Evolutionary conservation across 768 basidiomycete genomes (phyloP), one percentile per base, ranked within the genome.

Genomic region (Cyathus striatus): DNA sequence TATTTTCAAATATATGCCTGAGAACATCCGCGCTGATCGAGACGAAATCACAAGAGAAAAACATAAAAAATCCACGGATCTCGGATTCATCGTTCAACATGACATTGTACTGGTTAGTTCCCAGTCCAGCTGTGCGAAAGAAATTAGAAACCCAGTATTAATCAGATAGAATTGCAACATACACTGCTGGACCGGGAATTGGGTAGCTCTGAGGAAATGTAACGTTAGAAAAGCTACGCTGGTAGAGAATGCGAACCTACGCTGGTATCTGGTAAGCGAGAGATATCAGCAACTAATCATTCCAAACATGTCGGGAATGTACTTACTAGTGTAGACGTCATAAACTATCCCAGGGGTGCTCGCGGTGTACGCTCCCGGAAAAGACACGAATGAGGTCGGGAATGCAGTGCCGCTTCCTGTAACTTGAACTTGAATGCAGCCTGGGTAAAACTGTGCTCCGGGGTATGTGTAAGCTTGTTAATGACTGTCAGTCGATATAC

Each of bases 321-420:
- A 51, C 53, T 52, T 49, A 60, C 61, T 55, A 21, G 53, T 56
- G 46, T 69, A 69, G 20, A 56, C 62, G 51, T 70, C 67, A 36
- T 50, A 69, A 1, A 61, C 57, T 36, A 69, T 69, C 21, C 57
- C 65, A 25, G 60, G 65, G 27, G 63, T 67, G 23, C n/a, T 55
- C 0, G 58, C 49, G 1, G 58, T 66, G 47, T 73, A 73, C 7
- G 69, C 66, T 22, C 72, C 70, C 22, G 73, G 74, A 67, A 75
- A 76, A 3, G 74, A 66, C 14, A 75, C 73, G 23, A 75, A 68
- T 0, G 65, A 65, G 1, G 67, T 68, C 1, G 72, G 71, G 9
- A 69, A 49, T 1, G 68, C 62, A 3, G 61, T 69, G 18, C 74
- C 73, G 6, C 67, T 65, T 4, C 72, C 74, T 2, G 70, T 73